Percentiles rank a stretch among this genome's conserved stretches.
Evolutionary conservation across 2,329 filamentous ascomycete species (phyloP).

Genomic region (Botrytis cinerea): DNA sequence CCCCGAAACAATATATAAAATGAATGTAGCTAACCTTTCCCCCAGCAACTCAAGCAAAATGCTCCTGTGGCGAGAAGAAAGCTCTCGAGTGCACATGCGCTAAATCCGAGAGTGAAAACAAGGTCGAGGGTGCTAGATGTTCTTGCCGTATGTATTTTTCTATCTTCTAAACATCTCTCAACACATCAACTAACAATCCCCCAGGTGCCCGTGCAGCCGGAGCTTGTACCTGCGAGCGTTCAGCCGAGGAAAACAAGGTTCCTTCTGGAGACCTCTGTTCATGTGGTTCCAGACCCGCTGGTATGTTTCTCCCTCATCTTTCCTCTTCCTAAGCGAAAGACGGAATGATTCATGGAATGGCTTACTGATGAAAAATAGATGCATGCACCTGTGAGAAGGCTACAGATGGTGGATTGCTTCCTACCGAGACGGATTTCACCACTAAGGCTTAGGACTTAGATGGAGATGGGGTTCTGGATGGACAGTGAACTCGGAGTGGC

Average conservation of each 20-base stretch:
- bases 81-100: constrained; percentile 86
- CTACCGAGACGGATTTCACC: constrained; percentile 84
- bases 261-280: constrained; percentile 64
- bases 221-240: constrained; percentile 78
- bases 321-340: fast-evolving
- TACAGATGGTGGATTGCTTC: constrained; percentile 60
- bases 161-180: fast-evolving
- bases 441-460: constrained; percentile 51
- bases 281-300: constrained; percentile 73
- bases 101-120: constrained; percentile 76
- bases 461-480: neutral
- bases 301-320: constrained; percentile 50
- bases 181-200: constrained; percentile 5
- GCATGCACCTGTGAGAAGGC: constrained; percentile 84
- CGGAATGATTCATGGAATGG: neutral
- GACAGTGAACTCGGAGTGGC: neutral
- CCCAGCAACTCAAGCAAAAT: constrained; percentile 63
- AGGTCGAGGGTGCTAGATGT: constrained; percentile 70
- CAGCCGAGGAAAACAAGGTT: constrained; percentile 67
- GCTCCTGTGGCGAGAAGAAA: constrained; percentile 86
- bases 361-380: constrained; percentile 45
- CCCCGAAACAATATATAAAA: too few relatives aligned
- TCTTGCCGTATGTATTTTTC: constrained; percentile 66
- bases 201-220: constrained; percentile 68
- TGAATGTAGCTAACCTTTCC: neutral